Evolutionary conservation across 2,329 filamentous ascomycete species (phyloP), one percentile per base, ranked within the genome.

Genomic region (Fusarium sp.): DNA sequence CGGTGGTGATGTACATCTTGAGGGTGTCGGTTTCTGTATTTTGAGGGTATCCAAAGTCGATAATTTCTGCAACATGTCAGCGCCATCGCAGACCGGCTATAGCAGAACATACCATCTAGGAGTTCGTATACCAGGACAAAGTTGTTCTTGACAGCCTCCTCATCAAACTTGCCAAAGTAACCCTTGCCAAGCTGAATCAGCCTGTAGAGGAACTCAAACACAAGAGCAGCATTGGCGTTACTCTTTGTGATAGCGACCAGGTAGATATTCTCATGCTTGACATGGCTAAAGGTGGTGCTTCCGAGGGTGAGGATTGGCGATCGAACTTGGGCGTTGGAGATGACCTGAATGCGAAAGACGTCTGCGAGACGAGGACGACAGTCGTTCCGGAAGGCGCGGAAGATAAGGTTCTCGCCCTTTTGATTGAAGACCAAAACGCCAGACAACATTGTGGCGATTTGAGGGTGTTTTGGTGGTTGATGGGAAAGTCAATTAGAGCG

Each of bases 1-100:
- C 96, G 38, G 96, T 99, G 45, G 97, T 99, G 79, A 99, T 99
- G 86, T 99, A 99, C 95, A 98, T 98, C 84, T 99, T 99, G 76
- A 99, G 86, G 18, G 96, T 98, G 81, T 99, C 96, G 58, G 95
- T 97, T 84, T 99, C 96, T 70, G 96, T 99, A 81, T 98, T 98
- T 81, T 99, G 96, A 37, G 96, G 96, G 81, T 99, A 99, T 70
- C 96, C 96, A 83, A 99, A 99, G 83, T 99, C 96, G 80, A 99
- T 90, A 78, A 99, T 98, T 84, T 99, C 96, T 96, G 15, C 1
- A 32, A 15, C 4, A 20, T 10, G 33, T 67, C 15, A 67, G 64
- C 23, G 6, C 17, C 14, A 26, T 12, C n/a, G 20, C 5, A 23
- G 2, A 6, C 35, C 13, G 13, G 13, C 23, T 7, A 13, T 9